Conservation (phyloP, 768 basidiomycete genomes). For the Clathrus columnatus region DNA sequence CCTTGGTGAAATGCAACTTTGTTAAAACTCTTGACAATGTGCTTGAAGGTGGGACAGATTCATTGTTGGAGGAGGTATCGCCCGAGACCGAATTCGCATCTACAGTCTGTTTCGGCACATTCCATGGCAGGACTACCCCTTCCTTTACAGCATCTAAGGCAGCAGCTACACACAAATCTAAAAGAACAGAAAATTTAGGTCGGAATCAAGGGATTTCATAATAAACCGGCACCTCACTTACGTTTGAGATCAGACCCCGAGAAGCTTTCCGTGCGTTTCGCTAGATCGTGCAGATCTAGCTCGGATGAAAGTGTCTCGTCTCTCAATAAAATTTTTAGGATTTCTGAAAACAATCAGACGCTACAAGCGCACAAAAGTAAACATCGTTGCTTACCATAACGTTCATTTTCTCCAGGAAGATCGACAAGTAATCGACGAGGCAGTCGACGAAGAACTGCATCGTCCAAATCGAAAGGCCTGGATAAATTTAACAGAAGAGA, state of each 20-base stretch:
- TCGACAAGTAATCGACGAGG: constrained; percentile 84
- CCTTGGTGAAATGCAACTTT: constrained; percentile 68
- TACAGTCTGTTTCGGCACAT: constrained; percentile 12
- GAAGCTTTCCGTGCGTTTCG: constrained; percentile 72
- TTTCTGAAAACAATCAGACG: constrained; percentile 42
- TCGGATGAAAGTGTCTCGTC: constrained; percentile 65
- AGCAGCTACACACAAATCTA: constrained; percentile 89
- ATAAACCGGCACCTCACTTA: constrained; percentile 31
- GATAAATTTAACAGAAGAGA: neutral
- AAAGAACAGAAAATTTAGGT: neutral
- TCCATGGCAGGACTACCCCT: constrained; percentile 73
- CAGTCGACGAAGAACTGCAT: constrained; percentile 82
- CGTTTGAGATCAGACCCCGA: constrained; percentile 95
- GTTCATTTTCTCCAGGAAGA: constrained; percentile 77
- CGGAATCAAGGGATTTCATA: neutral
- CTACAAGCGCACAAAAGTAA: constrained; percentile 1
- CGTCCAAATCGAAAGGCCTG: constrained; percentile 75
- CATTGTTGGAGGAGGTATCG: neutral
- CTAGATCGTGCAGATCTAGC: constrained; percentile 50
- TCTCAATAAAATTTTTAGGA: constrained; percentile 78
- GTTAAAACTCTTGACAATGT: constrained; percentile 32
- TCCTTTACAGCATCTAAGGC: constrained; percentile 91
- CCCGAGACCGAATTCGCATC: neutral
- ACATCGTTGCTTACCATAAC: constrained; percentile 52
- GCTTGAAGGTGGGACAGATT: constrained; percentile 4